Evolutionary conservation across 441 rosid species (phyloP).

Genomic region (Gossypium laxum): DNA sequence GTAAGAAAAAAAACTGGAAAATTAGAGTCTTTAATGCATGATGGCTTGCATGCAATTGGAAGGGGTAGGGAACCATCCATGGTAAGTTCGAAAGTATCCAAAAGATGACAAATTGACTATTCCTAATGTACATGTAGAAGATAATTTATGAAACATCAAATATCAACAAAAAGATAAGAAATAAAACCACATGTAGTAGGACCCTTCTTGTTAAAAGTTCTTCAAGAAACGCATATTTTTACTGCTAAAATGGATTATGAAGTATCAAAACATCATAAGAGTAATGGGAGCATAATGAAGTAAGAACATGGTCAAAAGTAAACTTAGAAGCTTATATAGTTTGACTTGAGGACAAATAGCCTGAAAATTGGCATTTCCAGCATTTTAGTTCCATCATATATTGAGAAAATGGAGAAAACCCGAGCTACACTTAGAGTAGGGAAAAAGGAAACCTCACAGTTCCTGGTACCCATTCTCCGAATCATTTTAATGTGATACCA

Average conservation of each 20-base stretch:
- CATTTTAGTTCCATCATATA: conserved; percentile 1
- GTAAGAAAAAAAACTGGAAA: neutral
- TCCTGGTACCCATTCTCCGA: neutral
- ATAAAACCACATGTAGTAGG: neutral
- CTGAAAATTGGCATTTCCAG: neutral
- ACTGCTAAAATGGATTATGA: neutral
- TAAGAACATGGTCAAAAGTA: neutral
- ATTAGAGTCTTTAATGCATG: neutral
- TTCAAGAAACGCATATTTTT: neutral
- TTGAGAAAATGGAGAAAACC: neutral
- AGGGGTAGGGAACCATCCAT: neutral
- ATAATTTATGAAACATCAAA: neutral
- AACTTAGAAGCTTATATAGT: neutral
- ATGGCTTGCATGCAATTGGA: neutral
- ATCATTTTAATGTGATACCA: neutral
- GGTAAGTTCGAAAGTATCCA: neutral
- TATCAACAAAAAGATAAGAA: neutral
- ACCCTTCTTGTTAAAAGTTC: neutral
- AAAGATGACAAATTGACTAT: neutral
- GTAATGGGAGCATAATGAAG: neutral
- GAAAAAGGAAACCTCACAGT: neutral
- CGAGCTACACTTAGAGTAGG: neutral
- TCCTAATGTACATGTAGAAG: neutral
- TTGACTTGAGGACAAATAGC: neutral
- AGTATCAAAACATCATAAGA: neutral